phyloP scores from a whole-genome alignment of 768 basidiomycete genomes.

The Russula lepida region DNA sequence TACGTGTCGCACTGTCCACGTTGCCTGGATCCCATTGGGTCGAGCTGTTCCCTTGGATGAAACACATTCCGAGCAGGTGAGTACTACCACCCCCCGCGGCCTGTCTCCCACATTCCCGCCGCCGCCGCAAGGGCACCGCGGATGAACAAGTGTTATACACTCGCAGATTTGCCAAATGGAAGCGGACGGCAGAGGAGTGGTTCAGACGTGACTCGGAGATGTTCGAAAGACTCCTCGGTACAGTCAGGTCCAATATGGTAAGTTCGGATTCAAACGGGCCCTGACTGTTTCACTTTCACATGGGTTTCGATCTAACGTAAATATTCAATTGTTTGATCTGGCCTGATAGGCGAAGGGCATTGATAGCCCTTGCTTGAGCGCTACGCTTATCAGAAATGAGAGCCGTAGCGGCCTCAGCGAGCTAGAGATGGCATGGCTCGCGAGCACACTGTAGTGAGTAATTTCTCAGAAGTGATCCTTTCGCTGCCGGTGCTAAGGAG shows the following conservation, averaged over 20 bases:
- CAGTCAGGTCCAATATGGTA: slow-evolving; percentile 14
- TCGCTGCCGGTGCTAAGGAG: background rate
- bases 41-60: slow-evolving; percentile 20
- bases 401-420: slow-evolving; percentile 11
- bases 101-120: background rate
- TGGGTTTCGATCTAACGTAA: background rate
- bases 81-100: background rate
- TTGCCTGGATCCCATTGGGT: slow-evolving; percentile 16
- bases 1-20: slow-evolving; percentile 8
- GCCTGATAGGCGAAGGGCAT: slow-evolving; percentile 10
- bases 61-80: slow-evolving; percentile 16
- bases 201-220: slow-evolving; percentile 15
- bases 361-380: slow-evolving; percentile 14
- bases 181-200: slow-evolving; percentile 17
- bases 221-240: slow-evolving; percentile 14
- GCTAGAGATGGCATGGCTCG: slow-evolving; percentile 21
- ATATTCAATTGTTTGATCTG: background rate
- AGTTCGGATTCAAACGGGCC: background rate
- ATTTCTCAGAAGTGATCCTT: background rate
- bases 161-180: slow-evolving; percentile 19
- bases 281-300: background rate
- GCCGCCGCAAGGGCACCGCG: background rate
- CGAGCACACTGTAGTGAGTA: slow-evolving; percentile 23
- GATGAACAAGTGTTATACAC: no score
- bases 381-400: slow-evolving; percentile 15